A percentile compares a stretch with the other conserved stretches of the same genome.
phyloP scores from a whole-genome alignment of 1,284 basidiomycete species.

The Marasmius tenuissimus region DNA sequence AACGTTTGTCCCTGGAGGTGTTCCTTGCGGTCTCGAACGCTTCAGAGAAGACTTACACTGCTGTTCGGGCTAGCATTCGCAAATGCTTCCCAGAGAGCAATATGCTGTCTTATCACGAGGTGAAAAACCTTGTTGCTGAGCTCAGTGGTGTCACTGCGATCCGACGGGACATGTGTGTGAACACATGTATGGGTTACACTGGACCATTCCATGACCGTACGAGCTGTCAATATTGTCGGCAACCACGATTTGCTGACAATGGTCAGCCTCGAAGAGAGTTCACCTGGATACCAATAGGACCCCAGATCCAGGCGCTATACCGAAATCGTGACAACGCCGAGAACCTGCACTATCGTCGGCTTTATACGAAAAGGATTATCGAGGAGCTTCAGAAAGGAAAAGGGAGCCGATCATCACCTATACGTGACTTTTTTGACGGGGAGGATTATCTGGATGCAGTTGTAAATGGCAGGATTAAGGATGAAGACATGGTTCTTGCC shows the following conservation, averaged over 20 bases:
- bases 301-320: too few species aligned
- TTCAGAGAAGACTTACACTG: slow-evolving; percentile 23
- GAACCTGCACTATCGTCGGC: slow-evolving; percentile 18
- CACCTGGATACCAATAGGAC: slow-evolving; percentile 18
- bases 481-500: slow-evolving; percentile 24
- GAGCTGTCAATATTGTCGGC: slow-evolving; percentile 21
- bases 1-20: slow-evolving; percentile 20
- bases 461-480: slow-evolving; percentile 16
- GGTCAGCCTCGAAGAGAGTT: slow-evolving; percentile 14
- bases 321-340: slow-evolving; percentile 14
- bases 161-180: slow-evolving; percentile 28
- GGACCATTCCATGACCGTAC: slow-evolving; percentile 21
- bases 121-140: slow-evolving; percentile 19
- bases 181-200: slow-evolving; percentile 26
- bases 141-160: slow-evolving; percentile 25
- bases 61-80: slow-evolving; percentile 12
- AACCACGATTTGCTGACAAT: slow-evolving; percentile 20
- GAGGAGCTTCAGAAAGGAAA: slow-evolving; percentile 9
- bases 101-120: slow-evolving; percentile 22
- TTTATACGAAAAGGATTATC: slow-evolving; percentile 1
- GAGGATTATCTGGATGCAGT: slow-evolving; percentile 17
- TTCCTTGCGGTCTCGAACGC: slow-evolving; percentile 22
- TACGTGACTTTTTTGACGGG: slow-evolving; percentile 15
- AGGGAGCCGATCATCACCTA: slow-evolving; percentile 11
- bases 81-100: slow-evolving; percentile 15